These are phyloP conservation scores for Buxus sempervirens DNA, from an alignment of 164 flowering plant species.

Conservation along the genomic window DNA sequence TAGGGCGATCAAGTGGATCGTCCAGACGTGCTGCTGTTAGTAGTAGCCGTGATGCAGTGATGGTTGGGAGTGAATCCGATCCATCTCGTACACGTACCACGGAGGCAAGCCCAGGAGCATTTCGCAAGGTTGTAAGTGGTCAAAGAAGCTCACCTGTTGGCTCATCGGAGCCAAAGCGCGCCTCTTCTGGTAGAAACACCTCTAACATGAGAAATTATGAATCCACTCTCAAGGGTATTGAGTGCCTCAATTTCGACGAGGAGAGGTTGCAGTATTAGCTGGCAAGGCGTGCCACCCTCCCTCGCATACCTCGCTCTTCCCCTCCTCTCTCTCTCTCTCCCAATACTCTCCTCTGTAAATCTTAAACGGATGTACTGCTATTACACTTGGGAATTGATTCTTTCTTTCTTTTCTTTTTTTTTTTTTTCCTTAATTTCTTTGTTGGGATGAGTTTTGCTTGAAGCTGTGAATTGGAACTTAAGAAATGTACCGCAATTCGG, in stretches of 20 bases:
- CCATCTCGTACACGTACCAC: slow-evolving; percentile 53
- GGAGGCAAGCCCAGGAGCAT: slow-evolving; percentile 71
- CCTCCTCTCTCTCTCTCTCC: slow-evolving; percentile 3
- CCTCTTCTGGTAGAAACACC: slow-evolving; percentile 51
- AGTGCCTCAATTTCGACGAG: slow-evolving; percentile 63
- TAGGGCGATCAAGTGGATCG: slow-evolving; percentile 71
- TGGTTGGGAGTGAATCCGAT: slow-evolving; percentile 54
- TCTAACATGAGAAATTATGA: slow-evolving; percentile 60
- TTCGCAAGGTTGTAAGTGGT: slow-evolving; percentile 45
- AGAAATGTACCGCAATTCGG: too few relatives aligned
- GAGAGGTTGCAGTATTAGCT: slow-evolving; percentile 53
- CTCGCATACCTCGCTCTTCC: slow-evolving; percentile 5
- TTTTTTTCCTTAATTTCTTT: too few relatives aligned
- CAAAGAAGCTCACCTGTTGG: slow-evolving; percentile 59
- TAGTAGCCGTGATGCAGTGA: slow-evolving; percentile 58
- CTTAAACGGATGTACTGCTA: slow-evolving; percentile 17
- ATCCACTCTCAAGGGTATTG: slow-evolving; percentile 75
- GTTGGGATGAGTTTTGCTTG: slow-evolving; percentile 11
- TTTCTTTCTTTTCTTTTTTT: too few relatives aligned
- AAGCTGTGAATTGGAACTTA: slow-evolving; percentile 16
- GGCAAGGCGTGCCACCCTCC: background rate
- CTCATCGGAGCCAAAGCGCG: slow-evolving; percentile 58
- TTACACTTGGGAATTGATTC: slow-evolving; percentile 15
- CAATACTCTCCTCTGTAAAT: slow-evolving; percentile 22
- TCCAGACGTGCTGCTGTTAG: slow-evolving; percentile 69